Conservation (phyloP, 768 basidiomycete species). For the Russula dissimulans region DNA sequence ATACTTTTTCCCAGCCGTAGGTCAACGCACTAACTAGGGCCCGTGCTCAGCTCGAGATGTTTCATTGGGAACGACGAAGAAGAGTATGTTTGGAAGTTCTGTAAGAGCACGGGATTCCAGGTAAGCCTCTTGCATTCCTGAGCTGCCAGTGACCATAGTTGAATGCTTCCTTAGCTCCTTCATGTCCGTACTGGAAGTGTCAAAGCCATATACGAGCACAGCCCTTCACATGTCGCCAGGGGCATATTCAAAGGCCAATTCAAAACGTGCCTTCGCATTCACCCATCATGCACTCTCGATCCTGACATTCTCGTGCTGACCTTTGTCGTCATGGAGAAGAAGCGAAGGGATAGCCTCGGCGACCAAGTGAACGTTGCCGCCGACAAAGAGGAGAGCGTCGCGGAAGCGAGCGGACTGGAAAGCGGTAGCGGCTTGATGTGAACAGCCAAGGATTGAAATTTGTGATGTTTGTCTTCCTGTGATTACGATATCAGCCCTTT, state of each 20-base stretch:
- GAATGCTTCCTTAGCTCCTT: conserved; percentile 5
- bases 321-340: conserved; percentile 48
- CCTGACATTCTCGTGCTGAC: conserved; percentile 46
- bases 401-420: conserved; percentile 22
- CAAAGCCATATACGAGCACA: conserved; percentile 17
- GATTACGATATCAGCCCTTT: too few species aligned
- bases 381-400: conserved; percentile 18
- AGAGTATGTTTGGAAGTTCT: conserved; percentile 19
- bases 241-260: conserved; percentile 42
- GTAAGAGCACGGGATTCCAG: conserved; percentile 15
- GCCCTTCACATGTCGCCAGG: conserved; percentile 27
- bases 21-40: background rate
- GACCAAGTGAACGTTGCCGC: conserved; percentile 19
- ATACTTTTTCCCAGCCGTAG: background rate
- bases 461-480: background rate
- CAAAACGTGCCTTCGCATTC: conserved; percentile 37
- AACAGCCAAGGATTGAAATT: background rate
- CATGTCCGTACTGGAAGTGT: conserved; percentile 15
- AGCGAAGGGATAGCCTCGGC: conserved; percentile 33
- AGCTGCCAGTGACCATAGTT: background rate
- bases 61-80: conserved; percentile 20
- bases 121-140: conserved; percentile 2
- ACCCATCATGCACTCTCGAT: conserved; percentile 37
- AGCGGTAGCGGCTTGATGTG: conserved; percentile 18
- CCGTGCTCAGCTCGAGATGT: conserved; percentile 10